A percentile compares a stretch with the other conserved stretches of the same genome.
Conservation (phyloP, 768 basidiomycete species). For the Cystofilobasidium capitatum region DNA sequence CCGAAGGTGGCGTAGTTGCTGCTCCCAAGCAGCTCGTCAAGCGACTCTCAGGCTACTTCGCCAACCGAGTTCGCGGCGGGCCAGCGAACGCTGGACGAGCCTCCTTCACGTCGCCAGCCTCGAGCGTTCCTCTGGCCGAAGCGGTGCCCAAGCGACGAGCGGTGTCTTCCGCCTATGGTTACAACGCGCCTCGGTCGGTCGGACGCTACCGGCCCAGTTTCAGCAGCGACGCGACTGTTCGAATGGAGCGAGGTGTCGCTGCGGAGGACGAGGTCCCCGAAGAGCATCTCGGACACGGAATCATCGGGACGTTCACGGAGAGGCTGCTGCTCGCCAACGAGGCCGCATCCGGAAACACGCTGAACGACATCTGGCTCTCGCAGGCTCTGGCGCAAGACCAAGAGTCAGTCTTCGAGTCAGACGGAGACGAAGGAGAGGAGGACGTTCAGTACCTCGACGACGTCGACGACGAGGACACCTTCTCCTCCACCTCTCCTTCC, state of each 20-base stretch:
- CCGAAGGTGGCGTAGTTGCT: constrained; percentile 47
- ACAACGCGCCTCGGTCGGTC: neutral
- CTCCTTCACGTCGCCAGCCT: constrained; percentile 1
- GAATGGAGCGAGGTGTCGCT: constrained; percentile 31
- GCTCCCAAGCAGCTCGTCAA: constrained; percentile 30
- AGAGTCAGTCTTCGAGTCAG: constrained; percentile 37
- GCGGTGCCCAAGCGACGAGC: neutral
- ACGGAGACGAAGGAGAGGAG: constrained; percentile 66
- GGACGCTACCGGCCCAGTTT: neutral
- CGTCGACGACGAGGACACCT: constrained; percentile 37
- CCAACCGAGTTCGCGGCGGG: constrained; percentile 27
- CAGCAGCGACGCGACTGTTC: constrained; percentile 26
- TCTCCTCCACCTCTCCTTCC: neutral
- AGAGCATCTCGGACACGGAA: constrained; percentile 46
- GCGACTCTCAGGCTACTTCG: constrained; percentile 30
- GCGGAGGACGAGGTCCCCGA: constrained; percentile 37
- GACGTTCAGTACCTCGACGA: constrained; percentile 43
- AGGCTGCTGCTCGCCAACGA: constrained; percentile 84
- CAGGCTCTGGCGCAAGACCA: constrained; percentile 89
- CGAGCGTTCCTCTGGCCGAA: neutral
- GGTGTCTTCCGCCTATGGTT: constrained; percentile 29
- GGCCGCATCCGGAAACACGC: constrained; percentile 73
- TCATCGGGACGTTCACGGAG: constrained; percentile 54
- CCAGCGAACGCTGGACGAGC: neutral
- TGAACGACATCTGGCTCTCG: constrained; percentile 95